These are phyloP conservation scores for Mycotypha africana DNA, from an alignment of 371 early-diverging fungal genomes.

Conservation along the genomic window DNA sequence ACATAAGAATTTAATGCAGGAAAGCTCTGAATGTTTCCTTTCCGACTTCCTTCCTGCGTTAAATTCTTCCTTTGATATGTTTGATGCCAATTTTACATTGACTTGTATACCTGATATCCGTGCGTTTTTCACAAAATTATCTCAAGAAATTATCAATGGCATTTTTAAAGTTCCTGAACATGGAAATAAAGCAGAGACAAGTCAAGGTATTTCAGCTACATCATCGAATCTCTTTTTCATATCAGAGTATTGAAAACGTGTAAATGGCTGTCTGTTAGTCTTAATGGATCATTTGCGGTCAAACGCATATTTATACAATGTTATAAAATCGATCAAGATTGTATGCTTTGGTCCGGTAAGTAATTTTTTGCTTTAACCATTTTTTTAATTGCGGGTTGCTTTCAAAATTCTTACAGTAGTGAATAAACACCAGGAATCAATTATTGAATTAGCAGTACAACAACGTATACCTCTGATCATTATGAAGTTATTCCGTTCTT, in stretches of 20 bases:
- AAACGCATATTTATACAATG: constrained; percentile 34
- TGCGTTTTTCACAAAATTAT: constrained; percentile 29
- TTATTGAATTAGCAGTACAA: constrained; percentile 33
- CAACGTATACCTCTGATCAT: constrained; percentile 43
- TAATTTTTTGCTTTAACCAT: not conserved
- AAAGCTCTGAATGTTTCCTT: constrained; percentile 25
- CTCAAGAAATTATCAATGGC: constrained; percentile 33
- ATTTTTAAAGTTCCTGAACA: constrained; percentile 40
- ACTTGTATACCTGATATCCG: constrained; percentile 25
- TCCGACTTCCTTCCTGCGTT: constrained; percentile 26
- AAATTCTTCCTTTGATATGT: constrained; percentile 20
- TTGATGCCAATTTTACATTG: constrained; percentile 15
- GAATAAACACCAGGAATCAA: too few species aligned
- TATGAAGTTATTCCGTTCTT: constrained; percentile 41
- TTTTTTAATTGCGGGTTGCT: not conserved
- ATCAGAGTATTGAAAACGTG: constrained; percentile 1
- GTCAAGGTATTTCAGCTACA: constrained; percentile 28
- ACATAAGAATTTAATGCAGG: constrained; percentile 9
- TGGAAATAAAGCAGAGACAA: constrained; percentile 29
- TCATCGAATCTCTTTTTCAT: too few species aligned
- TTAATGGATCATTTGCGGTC: constrained; percentile 40
- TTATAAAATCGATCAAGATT: constrained; percentile 29
- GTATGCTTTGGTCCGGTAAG: constrained; percentile 40
- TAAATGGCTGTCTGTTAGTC: constrained; percentile 12
- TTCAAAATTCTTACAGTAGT: too few species aligned